Conservation (phyloP, 768 basidiomycete genomes). For the Termitomyces sp. region DNA sequence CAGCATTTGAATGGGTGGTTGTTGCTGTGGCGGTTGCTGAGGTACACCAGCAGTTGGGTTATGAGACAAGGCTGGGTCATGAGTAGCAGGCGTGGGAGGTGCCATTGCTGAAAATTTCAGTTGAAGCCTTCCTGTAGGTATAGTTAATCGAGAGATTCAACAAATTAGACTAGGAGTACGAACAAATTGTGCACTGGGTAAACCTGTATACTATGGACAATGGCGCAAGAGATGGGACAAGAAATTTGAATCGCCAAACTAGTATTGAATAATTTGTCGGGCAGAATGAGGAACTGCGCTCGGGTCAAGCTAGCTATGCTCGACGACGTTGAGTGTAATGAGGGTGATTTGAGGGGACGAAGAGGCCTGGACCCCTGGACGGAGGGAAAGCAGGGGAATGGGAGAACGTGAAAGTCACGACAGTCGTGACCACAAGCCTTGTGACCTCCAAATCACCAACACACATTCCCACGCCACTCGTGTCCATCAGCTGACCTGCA, state of each 20-base stretch:
- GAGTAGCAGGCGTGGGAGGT: constrained; percentile 30
- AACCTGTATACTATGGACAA: not conserved
- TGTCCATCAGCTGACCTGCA: constrained; percentile 14
- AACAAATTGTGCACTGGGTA: not conserved
- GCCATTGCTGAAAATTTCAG: constrained; percentile 26
- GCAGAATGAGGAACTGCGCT: not conserved
- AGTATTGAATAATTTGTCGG: not conserved
- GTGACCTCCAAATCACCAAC: constrained; percentile 24
- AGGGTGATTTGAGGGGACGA: constrained; percentile 1
- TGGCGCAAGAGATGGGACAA: not conserved
- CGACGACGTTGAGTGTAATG: not conserved
- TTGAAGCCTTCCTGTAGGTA: not conserved
- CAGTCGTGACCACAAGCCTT: constrained; percentile 25
- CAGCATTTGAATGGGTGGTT: constrained; percentile 22
- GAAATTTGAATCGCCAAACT: constrained; percentile 1
- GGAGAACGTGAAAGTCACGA: constrained; percentile 29
- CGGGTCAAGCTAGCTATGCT: not conserved
- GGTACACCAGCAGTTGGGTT: constrained; percentile 23
- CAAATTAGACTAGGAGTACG: not conserved
- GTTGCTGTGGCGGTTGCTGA: constrained; percentile 25
- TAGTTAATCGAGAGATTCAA: not conserved
- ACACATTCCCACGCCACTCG: constrained; percentile 23
- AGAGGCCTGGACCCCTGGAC: not conserved
- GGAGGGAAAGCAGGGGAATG: constrained; percentile 16
- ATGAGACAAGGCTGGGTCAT: constrained; percentile 38